A percentile compares a stretch with the other conserved stretches of the same genome.
These are phyloP conservation scores for Fusarium newnesense DNA, from an alignment of 2,329 filamentous ascomycete genomes.

Conservation along the genomic window DNA sequence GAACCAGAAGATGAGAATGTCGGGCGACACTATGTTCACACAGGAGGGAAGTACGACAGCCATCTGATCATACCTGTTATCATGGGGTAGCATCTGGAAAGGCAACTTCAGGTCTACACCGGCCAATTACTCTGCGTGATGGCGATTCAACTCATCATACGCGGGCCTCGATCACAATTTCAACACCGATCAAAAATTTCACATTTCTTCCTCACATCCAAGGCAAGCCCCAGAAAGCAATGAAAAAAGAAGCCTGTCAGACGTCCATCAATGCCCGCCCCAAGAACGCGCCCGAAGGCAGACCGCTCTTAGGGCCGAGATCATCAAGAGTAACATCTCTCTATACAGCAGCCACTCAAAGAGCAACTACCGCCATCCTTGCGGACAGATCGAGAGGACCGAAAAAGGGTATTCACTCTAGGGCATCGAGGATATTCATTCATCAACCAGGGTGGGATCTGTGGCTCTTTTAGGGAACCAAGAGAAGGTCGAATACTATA, in stretches of 20 bases:
- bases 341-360: conserved; percentile 70
- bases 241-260: conserved; percentile 79
- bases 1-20: neutral
- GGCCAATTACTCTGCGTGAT: neutral
- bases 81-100: neutral
- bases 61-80: neutral
- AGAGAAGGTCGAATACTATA: conserved; percentile 96
- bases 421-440: conserved; percentile 78
- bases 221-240: conserved; percentile 60
- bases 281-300: conserved; percentile 79
- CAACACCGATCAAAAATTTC: fast-evolving
- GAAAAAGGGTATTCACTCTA: conserved; percentile 42
- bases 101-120: neutral
- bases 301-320: conserved; percentile 81
- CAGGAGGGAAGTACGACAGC: neutral
- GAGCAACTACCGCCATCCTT: conserved; percentile 65
- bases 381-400: conserved; percentile 43
- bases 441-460: conserved; percentile 73
- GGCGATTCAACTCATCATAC: neutral
- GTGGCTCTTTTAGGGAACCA: conserved; percentile 92
- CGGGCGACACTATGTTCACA: neutral
- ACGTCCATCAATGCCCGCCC: conserved; percentile 89
- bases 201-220: conserved; percentile 62
- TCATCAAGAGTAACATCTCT: conserved; percentile 82
- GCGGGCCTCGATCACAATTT: neutral